Conservation (phyloP, 148 eudicot species). For the Polygonum aviculare region DNA sequence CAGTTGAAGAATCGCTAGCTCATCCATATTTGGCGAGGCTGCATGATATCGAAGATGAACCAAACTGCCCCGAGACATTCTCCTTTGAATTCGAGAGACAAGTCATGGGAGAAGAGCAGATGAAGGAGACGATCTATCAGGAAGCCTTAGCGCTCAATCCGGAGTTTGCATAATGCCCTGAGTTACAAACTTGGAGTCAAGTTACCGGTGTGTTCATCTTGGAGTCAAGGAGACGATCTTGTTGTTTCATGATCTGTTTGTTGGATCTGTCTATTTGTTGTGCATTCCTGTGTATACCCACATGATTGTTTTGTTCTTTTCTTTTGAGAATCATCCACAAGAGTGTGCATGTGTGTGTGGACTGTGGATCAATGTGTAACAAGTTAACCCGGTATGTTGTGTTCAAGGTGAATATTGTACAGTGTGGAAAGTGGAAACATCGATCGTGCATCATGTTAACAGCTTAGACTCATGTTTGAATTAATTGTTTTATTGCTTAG, state of each 20-base stretch:
- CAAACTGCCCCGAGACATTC: conserved; percentile 53
- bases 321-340: not conserved
- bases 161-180: conserved; percentile 25
- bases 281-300: not conserved
- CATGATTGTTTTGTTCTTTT: not conserved
- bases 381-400: not conserved
- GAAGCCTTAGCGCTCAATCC: conserved; percentile 71
- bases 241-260: not conserved
- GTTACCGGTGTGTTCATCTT: not conserved
- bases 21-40: conserved; percentile 78
- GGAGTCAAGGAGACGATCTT: too few relatives aligned
- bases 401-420: not conserved
- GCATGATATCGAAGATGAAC: conserved; percentile 76
- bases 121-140: conserved; percentile 81
- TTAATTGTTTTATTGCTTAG: not conserved
- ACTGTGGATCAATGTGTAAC: not conserved
- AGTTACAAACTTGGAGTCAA: too few relatives aligned
- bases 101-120: conserved; percentile 64
- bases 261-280: not conserved
- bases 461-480: not conserved
- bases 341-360: not conserved
- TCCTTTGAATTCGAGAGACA: conserved; percentile 80
- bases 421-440: not conserved
- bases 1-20: conserved; percentile 81
- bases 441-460: not conserved